Base-by-base conservation (phyloP, 2,329 filamentous ascomycete genomes). In the Penicillium freii region DNA sequence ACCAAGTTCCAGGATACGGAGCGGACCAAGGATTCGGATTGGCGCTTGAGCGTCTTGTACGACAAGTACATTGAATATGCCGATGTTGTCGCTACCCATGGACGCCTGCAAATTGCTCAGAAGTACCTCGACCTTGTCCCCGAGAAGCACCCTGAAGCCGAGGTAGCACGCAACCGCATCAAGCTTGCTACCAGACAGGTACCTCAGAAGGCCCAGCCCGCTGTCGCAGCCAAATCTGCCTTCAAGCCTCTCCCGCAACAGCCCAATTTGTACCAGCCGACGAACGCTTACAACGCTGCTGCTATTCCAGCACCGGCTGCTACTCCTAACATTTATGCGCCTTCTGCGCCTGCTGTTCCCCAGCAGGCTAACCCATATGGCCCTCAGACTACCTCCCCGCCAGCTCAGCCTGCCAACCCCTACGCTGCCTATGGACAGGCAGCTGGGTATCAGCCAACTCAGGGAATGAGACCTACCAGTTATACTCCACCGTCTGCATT, bases 51-150 rank as follows among this genome's bases (percentile, higher is more conserved):
- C 38, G 82, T 87, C 2, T 80, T 99, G 52, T 99, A 99, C 75
- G 88, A 92, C 73, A 96, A 96, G 77, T 99, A 99, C 72, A 88
- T 90, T 29, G 94, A 99, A 77, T 99, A 97, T 73, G 93, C 94
- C 15, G 93, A 99, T 71, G 92, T 99, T 64, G 86, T 95, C 56
- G 92, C 94, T 46, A 87, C 91, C 7, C 91, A 97, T 70, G 94
- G 95, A 13, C 90, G 95, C 67, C 80, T 99, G 53, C 82, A 86
- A 33, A 85, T 92, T 66, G 95, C 94, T 5, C 89, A 96, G 76
- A 92, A 90, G 73, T 99, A 99, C 70, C 84, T 99, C 40, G 86
- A 92, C 69, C 85, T 99, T 52, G 82, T 99, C 45, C 94, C 94
- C 17, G 79, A 82, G 40, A 86, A 87, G 62, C 97, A 96, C 72